Conservation (phyloP, 2,329 filamentous ascomycete species). For the Botrytis squamosa region DNA sequence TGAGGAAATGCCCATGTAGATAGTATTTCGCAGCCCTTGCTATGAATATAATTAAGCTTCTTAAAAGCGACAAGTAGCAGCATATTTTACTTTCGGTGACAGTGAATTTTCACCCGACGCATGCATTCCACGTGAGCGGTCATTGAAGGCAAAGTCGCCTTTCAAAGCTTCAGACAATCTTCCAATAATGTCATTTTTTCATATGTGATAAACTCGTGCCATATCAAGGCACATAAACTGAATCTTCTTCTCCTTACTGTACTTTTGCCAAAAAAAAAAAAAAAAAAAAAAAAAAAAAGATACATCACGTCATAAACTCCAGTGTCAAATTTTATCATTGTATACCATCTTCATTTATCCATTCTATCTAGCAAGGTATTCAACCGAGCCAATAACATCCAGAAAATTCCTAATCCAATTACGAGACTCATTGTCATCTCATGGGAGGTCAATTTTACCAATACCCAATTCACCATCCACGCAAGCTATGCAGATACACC, state of each 20-base stretch:
- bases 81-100: neutral
- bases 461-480: neutral
- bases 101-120: neutral
- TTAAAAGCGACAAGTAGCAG: neutral
- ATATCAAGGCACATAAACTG: neutral
- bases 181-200: neutral
- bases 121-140: neutral
- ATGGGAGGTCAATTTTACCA: neutral
- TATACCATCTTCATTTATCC: neutral
- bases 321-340: neutral
- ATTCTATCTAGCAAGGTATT: slow-evolving; percentile 2
- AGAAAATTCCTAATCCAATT: neutral
- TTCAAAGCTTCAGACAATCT: neutral
- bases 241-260: neutral
- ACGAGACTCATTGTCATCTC: neutral
- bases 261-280: neutral
- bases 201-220: neutral
- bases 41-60: neutral
- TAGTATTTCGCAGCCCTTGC: neutral
- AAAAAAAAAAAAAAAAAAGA: too few relatives aligned
- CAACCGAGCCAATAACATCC: neutral
- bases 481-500: slow-evolving; percentile 8
- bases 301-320: neutral
- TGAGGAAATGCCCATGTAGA: neutral
- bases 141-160: neutral